Evolutionary conservation across 768 basidiomycete genomes (phyloP), one percentile per base, ranked within the genome.

Genomic region (Boletus patriciae): DNA sequence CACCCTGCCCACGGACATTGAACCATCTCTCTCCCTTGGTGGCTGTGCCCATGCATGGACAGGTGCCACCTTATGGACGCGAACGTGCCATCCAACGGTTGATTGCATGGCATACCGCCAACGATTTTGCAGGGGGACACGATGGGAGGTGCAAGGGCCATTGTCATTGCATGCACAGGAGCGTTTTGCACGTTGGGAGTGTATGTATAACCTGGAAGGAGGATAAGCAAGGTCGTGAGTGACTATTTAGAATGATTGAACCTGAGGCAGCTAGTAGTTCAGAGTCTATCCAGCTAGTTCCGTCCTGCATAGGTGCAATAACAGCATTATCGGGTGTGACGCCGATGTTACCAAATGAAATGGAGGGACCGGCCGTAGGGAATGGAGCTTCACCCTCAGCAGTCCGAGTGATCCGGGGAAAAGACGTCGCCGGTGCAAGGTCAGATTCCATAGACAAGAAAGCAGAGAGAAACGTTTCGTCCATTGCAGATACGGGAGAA

Each of bases 1-100:
- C 56, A 59, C 40, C 57, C 45, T 29, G 18, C 36, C 57, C 57
- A 59, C 27, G 57, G 58, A 10, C 57, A 52, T 13, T 21, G 40
- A 27, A 59, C 46, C 19, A 8, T 18, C 19, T 58, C 54, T 34
- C 29, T 57, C 15, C 29, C 43, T 7, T n/a, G 31, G 34, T 59
- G 50, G 19, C 23, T 59, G 29, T 59, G 25, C 4, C 58, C 56
- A 16, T 52, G 57, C 49, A 48, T 33, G 19, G 36, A 25, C 12
- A 60, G 46, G 25, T 60, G 59, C 29, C 18, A 27, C 50, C 46
- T 52, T 21, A 53, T 40, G 12, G 50, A 60, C 31, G 3, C 18
- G 29, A 44, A 23, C 6, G 50, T 38, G 10, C 50, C 57, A 19
- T 59, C 41, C 15, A 60, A 50, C 0, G 46, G 25, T 38, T 46